phyloP scores from a whole-genome alignment of 768 basidiomycete species.

The Pleurotus platypus region DNA sequence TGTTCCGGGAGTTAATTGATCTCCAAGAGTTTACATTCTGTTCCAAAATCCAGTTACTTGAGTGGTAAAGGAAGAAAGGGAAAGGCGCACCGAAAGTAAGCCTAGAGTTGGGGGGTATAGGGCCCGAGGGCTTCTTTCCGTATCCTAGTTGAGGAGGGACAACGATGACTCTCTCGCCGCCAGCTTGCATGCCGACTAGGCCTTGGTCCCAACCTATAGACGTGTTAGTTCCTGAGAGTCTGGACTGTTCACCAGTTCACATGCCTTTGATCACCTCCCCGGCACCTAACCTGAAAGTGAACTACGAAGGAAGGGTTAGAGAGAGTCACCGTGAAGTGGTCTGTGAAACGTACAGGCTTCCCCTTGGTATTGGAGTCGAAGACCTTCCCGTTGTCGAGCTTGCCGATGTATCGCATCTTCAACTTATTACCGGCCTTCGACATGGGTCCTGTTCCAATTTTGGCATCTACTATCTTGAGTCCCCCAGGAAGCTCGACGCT shows the following conservation, averaged over 20 bases:
- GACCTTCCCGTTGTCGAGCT: slow-evolving; percentile 68
- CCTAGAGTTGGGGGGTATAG: slow-evolving; percentile 79
- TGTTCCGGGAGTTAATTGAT: slow-evolving; percentile 45
- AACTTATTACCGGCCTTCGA: slow-evolving; percentile 86
- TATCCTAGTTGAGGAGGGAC: slow-evolving; percentile 72
- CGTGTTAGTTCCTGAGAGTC: background rate
- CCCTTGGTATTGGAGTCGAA: slow-evolving; percentile 85
- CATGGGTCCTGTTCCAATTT: slow-evolving; percentile 76
- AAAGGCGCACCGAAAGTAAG: slow-evolving; percentile 69
- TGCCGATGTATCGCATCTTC: slow-evolving; percentile 91
- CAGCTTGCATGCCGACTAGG: slow-evolving; percentile 86
- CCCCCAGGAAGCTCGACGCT: slow-evolving; percentile 56
- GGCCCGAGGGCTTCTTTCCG: slow-evolving; percentile 54
- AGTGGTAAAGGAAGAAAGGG: background rate
- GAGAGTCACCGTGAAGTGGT: background rate
- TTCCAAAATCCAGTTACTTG: background rate
- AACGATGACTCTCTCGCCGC: slow-evolving; percentile 80
- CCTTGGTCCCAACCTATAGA: slow-evolving; percentile 85
- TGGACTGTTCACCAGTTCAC: slow-evolving; percentile 8
- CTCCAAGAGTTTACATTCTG: slow-evolving; percentile 71
- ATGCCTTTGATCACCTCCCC: slow-evolving; percentile 91
- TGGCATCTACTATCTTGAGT: slow-evolving; percentile 72
- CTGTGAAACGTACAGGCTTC: slow-evolving; percentile 61
- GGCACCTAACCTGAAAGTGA: slow-evolving; percentile 75
- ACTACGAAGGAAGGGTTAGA: slow-evolving; percentile 32